Evolutionary conservation across 805 yeast species (phyloP), one percentile per base, ranked within the genome.

Genomic region (Kuraishia floccosa): DNA sequence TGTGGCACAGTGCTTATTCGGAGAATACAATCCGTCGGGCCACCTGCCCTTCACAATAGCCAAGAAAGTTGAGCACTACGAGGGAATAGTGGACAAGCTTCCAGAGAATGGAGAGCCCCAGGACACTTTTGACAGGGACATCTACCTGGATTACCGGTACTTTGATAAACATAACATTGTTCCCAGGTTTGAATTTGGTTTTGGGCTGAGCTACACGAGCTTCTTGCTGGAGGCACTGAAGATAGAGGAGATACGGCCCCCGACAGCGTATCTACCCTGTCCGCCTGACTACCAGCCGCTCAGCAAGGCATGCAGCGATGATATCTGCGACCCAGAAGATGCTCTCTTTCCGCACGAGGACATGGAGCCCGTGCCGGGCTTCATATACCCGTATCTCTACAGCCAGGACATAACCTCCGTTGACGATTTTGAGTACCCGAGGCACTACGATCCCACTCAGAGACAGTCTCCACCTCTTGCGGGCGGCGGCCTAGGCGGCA

Each of bases 1-100:
- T 1, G 48, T 74, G 17, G 70, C 76, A 2, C 75, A 72, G 25
- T 62, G 72, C 0, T 43, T 75, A 13, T 75, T 69, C 48, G 82
- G 83, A 1, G 75, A 68, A 23, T 58, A 54, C n/a, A 67, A 66
- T 37, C 81, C 82, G 6, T 68, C 77, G 23, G 83, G 82, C 4
- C 61, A 66, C 36, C 55, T 76, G 22, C 80, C 83, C 1, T 73
- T 74, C 43, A 72, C 82, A 4, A 62, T 75, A 38, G 78, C 82
- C 9, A 65, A 62, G 42, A 64, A 67, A 37, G 54, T 52, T 30
- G 50, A 43, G 31, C 76, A 48, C 39, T 63, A 56, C 29, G 35
- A 43, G 32, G 35, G 39, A 11, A 17, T 27, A 4, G 5, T 27
- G 13, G n/a, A 10, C 6, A 7, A 10, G 9, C 10, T 19, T 7